Evolutionary conservation across 2,329 filamentous ascomycete species (phyloP).

Genomic region (Nannizziopsis barbatae): DNA sequence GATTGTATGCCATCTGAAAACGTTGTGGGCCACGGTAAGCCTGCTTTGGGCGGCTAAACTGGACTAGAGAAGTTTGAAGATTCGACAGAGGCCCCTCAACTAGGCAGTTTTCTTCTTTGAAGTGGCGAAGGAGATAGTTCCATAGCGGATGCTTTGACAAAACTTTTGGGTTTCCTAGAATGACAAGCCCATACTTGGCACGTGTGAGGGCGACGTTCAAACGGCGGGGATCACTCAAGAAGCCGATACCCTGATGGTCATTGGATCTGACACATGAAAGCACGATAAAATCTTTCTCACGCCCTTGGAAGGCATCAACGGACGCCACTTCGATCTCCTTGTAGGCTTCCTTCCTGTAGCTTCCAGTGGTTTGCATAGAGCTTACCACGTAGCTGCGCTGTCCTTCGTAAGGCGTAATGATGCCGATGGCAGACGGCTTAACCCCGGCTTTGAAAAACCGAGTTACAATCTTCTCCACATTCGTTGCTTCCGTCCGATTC

Average conservation of each 20-base stretch:
- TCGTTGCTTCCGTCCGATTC: constrained; percentile 91
- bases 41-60: constrained; percentile 89
- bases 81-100: constrained; percentile 93
- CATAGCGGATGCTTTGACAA: constrained; percentile 94
- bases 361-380: constrained; percentile 97
- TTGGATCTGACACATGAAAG: constrained; percentile 96
- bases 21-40: constrained; percentile 80
- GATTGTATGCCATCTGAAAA: constrained; percentile 69
- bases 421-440: constrained; percentile 84
- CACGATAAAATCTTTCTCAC: constrained; percentile 98
- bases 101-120: constrained; percentile 91
- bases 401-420: constrained; percentile 97
- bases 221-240: constrained; percentile 92
- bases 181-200: constrained; percentile 92
- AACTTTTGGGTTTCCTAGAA: constrained; percentile 94
- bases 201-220: constrained; percentile 94
- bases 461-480: constrained; percentile 96
- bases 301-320: constrained; percentile 95
- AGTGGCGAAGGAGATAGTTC: constrained; percentile 90
- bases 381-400: constrained; percentile 97
- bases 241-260: constrained; percentile 97
- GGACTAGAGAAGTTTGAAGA: constrained; percentile 85
- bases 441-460: constrained; percentile 98
- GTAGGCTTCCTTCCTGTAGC: constrained; percentile 96
- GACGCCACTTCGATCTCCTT: constrained; percentile 98